Conservation (phyloP, 2,329 filamentous ascomycete species). For the Emmonsiellopsis sp. region DNA sequence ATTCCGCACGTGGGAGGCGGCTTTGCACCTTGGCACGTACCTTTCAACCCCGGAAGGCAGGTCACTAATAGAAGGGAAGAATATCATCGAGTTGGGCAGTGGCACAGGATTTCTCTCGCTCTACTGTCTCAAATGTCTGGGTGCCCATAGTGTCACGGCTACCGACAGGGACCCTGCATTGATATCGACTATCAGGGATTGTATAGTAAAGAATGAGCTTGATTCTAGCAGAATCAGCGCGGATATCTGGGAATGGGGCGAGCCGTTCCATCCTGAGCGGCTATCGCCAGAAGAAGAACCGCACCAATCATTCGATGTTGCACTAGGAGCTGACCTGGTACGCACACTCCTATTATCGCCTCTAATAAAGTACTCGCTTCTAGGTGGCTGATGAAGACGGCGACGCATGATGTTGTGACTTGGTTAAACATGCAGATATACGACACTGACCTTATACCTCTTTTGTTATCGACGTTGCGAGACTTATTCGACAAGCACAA, state of each 20-base stretch:
- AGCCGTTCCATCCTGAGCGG: slow-evolving; percentile 14
- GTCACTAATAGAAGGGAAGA: slow-evolving; percentile 41
- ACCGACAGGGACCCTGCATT: slow-evolving; percentile 51
- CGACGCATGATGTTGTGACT: slow-evolving; percentile 4
- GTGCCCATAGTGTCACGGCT: slow-evolving; percentile 43
- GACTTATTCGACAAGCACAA: slow-evolving; percentile 47
- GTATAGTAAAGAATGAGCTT: slow-evolving; percentile 25
- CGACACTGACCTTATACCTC: slow-evolving; percentile 48
- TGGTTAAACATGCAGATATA: slow-evolving; percentile 42
- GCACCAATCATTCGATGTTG: slow-evolving; percentile 25
- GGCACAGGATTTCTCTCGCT: slow-evolving; percentile 59
- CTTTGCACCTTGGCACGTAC: slow-evolving; percentile 54
- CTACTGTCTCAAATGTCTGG: slow-evolving; percentile 50
- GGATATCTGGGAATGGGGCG: slow-evolving; percentile 36
- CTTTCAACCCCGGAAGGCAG: slow-evolving; percentile 40
- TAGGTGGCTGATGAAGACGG: not conserved
- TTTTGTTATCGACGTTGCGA: slow-evolving; percentile 46
- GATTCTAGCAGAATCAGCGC: slow-evolving; percentile 16
- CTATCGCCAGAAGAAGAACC: not conserved
- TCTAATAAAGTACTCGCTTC: not conserved
- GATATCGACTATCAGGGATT: slow-evolving; percentile 29
- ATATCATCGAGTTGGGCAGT: slow-evolving; percentile 55
- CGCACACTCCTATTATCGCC: slow-evolving; percentile 6
- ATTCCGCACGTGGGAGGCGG: slow-evolving; percentile 61
- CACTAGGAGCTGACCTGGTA: slow-evolving; percentile 34